Evolutionary conservation across 106 monocot species (phyloP).

Genomic region (Hemerocallis citrina): DNA sequence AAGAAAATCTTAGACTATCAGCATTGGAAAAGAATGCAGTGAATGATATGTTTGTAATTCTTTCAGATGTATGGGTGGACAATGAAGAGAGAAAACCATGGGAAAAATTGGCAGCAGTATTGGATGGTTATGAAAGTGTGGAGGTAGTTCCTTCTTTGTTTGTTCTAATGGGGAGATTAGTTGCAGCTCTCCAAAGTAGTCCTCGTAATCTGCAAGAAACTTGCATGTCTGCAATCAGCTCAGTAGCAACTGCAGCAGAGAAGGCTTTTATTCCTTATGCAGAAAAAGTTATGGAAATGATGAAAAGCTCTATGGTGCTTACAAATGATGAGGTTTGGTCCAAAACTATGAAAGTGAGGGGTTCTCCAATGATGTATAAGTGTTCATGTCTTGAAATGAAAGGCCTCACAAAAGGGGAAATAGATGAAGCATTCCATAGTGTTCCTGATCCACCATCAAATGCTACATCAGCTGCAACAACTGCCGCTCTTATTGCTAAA

Average conservation of each 20-base stretch:
- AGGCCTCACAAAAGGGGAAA: too few species aligned
- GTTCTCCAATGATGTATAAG: too few species aligned
- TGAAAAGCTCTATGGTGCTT: slow-evolving; percentile 93
- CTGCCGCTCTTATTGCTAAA: too few species aligned
- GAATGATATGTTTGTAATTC: slow-evolving; percentile 98
- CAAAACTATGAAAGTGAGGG: too few species aligned
- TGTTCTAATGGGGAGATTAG: slow-evolving; percentile 75
- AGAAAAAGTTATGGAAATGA: slow-evolving; percentile 75
- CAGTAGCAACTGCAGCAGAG: slow-evolving; percentile 85
- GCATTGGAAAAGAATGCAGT: slow-evolving; percentile 80
- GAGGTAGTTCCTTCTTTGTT: slow-evolving; percentile 87
- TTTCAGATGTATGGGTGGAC: slow-evolving; percentile 98
- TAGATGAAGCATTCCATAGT: too few species aligned
- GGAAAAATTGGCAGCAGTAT: slow-evolving; percentile 63
- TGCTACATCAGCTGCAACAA: too few species aligned
- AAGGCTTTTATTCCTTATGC: slow-evolving; percentile 92
- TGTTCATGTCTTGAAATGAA: too few species aligned
- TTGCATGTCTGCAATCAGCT: slow-evolving; percentile 99
- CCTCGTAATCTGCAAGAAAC: slow-evolving; percentile 95
- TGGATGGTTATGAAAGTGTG: slow-evolving; percentile 88
- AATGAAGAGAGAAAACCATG: slow-evolving; percentile 84
- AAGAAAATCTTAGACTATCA: slow-evolving; percentile 86
- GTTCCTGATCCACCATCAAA: too few species aligned
- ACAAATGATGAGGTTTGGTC: slow-evolving; percentile 78
- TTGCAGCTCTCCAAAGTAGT: slow-evolving; percentile 64